A percentile compares a stretch with the other conserved stretches of the same genome.
Conservation (phyloP, 179 eudicot genomes). For the Beta macrorhiza region DNA sequence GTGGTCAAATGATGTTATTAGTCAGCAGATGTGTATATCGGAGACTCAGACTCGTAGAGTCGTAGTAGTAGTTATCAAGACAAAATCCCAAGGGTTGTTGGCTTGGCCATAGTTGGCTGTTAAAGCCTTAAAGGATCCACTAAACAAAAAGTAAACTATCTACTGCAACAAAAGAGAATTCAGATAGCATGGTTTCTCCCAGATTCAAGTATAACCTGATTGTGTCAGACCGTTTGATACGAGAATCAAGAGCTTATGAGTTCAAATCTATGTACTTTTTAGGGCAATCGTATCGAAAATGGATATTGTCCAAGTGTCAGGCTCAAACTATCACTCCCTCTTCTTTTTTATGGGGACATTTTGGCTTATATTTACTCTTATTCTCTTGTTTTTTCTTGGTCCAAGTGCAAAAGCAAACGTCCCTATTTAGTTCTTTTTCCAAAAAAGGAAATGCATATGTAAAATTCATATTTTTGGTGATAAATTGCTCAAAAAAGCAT, state of each 20-base stretch:
- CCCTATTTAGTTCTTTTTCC: neutral
- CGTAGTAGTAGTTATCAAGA: no score
- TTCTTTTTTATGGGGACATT: no score
- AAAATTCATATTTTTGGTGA: neutral
- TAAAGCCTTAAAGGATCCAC: neutral
- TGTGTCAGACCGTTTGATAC: no score
- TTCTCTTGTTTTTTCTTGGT: no score
- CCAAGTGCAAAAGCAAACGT: neutral
- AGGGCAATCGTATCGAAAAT: neutral
- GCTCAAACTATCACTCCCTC: no score
- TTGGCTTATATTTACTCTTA: no score
- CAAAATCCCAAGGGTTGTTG: neutral
- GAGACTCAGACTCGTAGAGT: no score
- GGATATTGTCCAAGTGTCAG: neutral
- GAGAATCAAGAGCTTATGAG: neutral
- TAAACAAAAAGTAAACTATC: neutral
- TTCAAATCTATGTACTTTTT: neutral
- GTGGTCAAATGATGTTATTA: constrained; percentile 27
- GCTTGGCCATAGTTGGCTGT: neutral
- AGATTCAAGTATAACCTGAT: no score
- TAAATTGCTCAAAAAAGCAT: no score
- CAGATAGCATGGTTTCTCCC: neutral
- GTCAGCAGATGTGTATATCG: constrained; percentile 16
- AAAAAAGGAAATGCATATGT: neutral
- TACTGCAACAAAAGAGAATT: neutral